Base-by-base conservation (phyloP, 139 green algal genomes). In the Asterochloris erici region DNA sequence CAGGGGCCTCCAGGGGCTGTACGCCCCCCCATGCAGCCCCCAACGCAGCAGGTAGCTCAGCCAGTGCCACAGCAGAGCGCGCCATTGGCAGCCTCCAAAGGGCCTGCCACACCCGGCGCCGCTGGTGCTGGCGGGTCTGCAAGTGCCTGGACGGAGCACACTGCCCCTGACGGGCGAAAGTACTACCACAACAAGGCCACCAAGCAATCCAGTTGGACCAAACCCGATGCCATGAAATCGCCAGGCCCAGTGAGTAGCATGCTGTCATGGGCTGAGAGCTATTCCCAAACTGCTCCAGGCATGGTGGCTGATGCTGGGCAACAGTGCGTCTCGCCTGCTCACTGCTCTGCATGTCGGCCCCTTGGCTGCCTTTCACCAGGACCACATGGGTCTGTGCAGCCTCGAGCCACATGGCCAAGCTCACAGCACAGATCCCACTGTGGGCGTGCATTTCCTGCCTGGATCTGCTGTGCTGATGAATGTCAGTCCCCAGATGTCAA, bases 111-210 rank as follows among this genome's bases (percentile, higher is more conserved):
- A 75, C 19, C 70, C 73, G 79, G 28, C 83, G 27, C 12, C 68
- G 64, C 29, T 74, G 12, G 47, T 63, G 21, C 85, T 77, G 19
- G 85, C 83, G 75, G 0, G n/a, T 77, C 23, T 38, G 38, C 27
- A 75, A 68, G 68, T 61, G 77, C 26, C n/a, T 99, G 96, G 96
- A 95, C 90, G 0, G 96, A 98, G 85, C 96, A 99, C 84, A 94
- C 81, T 0, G 91, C 94, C 13, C 94, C 95, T 0, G 92, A 96
- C 73, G 96, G 96, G 0, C 90, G 96, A 66, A 97, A 91, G 86
- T 99, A 98, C 82, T 99, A 95, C 85, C 98, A 94, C 91, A 98
- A 98, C 89, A 80, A 73, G 47, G 68, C 85, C 13, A 97, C 92
- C 2, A 91, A 91, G 83, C 84, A 92, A 86, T 96, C 90, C 0